Percentiles rank a stretch among this genome's conserved stretches.
Evolutionary conservation across 1,284 basidiomycete genomes (phyloP).

Genomic region (Cutaneotrichosporon sp.): DNA sequence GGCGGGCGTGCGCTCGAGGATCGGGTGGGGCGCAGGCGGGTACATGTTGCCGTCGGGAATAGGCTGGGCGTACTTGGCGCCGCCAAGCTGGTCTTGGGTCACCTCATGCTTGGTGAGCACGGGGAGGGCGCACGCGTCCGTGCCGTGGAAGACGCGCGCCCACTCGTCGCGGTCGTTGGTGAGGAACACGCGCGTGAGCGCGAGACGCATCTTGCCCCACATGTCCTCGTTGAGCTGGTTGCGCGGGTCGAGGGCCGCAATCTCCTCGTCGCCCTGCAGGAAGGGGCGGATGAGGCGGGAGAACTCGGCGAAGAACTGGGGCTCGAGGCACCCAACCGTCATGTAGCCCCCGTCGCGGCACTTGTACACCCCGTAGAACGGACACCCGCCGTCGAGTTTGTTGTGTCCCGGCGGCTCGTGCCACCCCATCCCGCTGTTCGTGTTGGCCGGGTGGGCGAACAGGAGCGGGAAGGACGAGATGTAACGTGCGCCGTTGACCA

Average conservation of each 20-base stretch:
- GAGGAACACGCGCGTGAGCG: slow-evolving; percentile 12
- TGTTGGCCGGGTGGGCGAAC: slow-evolving; percentile 5
- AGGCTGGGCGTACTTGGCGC: slow-evolving; percentile 1
- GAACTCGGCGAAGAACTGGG: slow-evolving; percentile 25
- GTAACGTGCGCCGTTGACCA: slow-evolving; percentile 23
- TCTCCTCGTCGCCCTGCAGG: not conserved
- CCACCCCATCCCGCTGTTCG: not conserved
- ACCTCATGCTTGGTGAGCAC: slow-evolving; percentile 18
- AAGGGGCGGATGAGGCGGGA: slow-evolving; percentile 11
- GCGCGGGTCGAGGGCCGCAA: not conserved
- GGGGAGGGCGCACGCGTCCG: slow-evolving; percentile 22
- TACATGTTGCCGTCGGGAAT: not conserved
- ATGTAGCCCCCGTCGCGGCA: slow-evolving; percentile 19
- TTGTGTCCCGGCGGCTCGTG: slow-evolving; percentile 15
- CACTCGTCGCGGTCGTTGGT: slow-evolving; percentile 21
- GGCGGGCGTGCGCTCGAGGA: slow-evolving; percentile 15
- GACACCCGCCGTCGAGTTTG: slow-evolving; percentile 24
- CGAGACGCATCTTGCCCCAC: slow-evolving; percentile 14
- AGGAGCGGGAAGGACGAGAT: slow-evolving; percentile 18
- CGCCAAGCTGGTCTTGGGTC: slow-evolving; percentile 10
- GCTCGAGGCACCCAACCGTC: slow-evolving; percentile 23
- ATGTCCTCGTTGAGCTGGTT: slow-evolving; percentile 11
- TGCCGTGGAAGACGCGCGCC: slow-evolving; percentile 18
- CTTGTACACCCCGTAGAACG: slow-evolving; percentile 20
- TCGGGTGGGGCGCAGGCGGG: slow-evolving; percentile 15